Evolutionary conservation across 345 rosid genomes (phyloP), one percentile per base, ranked within the genome.

Genomic region (Gossypium rotundifolium): DNA sequence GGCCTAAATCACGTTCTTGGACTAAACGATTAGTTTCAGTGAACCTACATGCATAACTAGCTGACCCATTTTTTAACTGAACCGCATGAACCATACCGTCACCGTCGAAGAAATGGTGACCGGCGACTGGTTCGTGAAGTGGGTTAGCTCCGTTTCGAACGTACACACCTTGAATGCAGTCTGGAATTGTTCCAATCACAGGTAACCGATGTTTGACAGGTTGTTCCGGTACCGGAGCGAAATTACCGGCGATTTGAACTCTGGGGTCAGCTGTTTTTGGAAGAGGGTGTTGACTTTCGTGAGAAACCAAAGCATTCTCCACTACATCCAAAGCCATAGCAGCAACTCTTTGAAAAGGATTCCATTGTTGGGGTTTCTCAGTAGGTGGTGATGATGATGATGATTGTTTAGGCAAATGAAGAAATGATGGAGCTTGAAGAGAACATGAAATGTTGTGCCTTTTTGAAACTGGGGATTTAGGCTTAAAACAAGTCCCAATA

Each of bases 71-170:
- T 0, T 85, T 71, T 52, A 93, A 85, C 13, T 75, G 77, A 11
- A 93, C 90, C 20, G 93, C 88, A 72, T 93, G 98, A 67, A 93
- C 88, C 98, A 93, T 93, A 13, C 98, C 96, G 59, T 93, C 96
- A 5, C 98, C 98, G 57, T 91, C 98, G 55, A 93, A 93, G 70
- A 93, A 84, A 81, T 93, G 98, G 81, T 93, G 98, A 13, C 98
- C 93, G 9, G 92, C 86, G 20, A 89, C 88, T 2, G 96, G 98
- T 58, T 88, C 89, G 78, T 89, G 90, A 70, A 91, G 92, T 5
- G 98, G 97, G 73, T 91, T 93, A 10, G 98, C 96, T 38, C 98
- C 98, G 85, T 93, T 93, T 6, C 98, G 75, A 2, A 89, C 88
- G 53, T 91, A 93, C 25, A 83, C 89, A 9, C 98, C 98, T 51